Percentiles rank a stretch among this genome's conserved stretches.
These are phyloP conservation scores for Ceriops zippeliana DNA, from an alignment of 345 rosid species.

Conservation along the genomic window DNA sequence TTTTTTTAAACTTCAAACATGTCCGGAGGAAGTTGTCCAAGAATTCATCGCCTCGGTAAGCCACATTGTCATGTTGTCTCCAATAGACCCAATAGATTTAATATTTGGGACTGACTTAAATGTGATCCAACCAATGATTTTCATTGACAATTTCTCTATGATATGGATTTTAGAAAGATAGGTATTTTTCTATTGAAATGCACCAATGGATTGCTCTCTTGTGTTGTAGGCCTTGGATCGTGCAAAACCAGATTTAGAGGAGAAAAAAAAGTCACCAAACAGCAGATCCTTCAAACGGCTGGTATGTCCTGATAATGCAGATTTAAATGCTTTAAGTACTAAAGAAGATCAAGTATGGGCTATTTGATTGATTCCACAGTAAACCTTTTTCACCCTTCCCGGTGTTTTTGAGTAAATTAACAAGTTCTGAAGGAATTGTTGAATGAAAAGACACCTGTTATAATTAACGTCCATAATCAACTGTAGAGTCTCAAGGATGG, in stretches of 20 bases:
- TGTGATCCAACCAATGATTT: not conserved
- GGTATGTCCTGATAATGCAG: conserved; percentile 17
- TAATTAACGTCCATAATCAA: not conserved
- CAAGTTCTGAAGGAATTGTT: too few relatives aligned
- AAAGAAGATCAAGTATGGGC: not conserved
- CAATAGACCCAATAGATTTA: too few relatives aligned
- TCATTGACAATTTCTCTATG: not conserved
- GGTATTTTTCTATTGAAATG: not conserved
- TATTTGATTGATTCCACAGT: not conserved
- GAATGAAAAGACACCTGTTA: too few relatives aligned
- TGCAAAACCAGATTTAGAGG: conserved; percentile 31
- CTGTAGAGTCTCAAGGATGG: conserved; percentile 29
- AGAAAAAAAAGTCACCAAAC: conserved; percentile 25
- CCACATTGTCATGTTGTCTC: too few relatives aligned
- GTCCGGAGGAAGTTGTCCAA: too few relatives aligned
- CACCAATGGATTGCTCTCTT: not conserved
- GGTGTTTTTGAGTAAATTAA: too few relatives aligned
- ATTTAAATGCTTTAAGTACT: not conserved
- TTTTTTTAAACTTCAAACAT: too few relatives aligned
- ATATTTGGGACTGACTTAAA: too few relatives aligned
- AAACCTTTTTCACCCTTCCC: too few relatives aligned
- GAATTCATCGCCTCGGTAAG: too few relatives aligned
- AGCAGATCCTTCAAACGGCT: conserved; percentile 31
- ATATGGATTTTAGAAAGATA: not conserved
- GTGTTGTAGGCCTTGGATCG: conserved; percentile 31